phyloP scores from a whole-genome alignment of 1,284 basidiomycete species.

The Ustilago crameri region DNA sequence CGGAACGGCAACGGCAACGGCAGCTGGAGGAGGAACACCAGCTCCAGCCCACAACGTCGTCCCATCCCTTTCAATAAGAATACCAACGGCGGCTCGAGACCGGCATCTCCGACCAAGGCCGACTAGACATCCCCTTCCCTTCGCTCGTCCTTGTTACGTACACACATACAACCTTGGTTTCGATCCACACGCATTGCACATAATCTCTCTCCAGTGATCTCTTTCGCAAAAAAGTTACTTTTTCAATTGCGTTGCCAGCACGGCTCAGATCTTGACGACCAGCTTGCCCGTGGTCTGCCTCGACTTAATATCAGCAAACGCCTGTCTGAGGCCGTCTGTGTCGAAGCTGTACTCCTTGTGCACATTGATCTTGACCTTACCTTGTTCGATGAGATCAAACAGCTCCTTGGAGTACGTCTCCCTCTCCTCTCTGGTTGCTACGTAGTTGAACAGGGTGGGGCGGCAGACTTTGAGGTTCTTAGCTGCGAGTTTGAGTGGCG shows the following conservation, averaged over 20 bases:
- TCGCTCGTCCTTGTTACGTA: not conserved
- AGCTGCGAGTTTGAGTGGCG: conserved; percentile 77
- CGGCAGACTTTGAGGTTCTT: conserved; percentile 80
- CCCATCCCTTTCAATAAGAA: too few species aligned
- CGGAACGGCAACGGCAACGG: not conserved
- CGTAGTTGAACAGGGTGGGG: conserved; percentile 68
- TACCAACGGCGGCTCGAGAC: too few species aligned
- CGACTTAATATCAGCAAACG: conserved; percentile 79
- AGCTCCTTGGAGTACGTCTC: conserved; percentile 76
- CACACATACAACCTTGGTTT: conserved; percentile 5
- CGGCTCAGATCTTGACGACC: conserved; percentile 49
- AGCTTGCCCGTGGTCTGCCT: conserved; percentile 60
- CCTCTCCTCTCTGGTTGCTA: conserved; percentile 78
- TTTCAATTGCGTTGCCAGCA: not conserved
- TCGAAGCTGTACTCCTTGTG: conserved; percentile 80
- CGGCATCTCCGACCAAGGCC: conserved; percentile 32
- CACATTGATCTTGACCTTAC: conserved; percentile 77
- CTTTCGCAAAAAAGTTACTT: too few species aligned
- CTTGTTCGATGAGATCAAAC: conserved; percentile 75
- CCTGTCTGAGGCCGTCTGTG: conserved; percentile 79
- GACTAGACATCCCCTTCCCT: not conserved
- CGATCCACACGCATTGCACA: too few species aligned
- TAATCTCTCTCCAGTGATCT: too few species aligned
- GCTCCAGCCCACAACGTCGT: conserved; percentile 18
- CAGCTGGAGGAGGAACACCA: conserved; percentile 20